These are phyloP conservation scores for Trichosanthes truncata DNA, from an alignment of 306 rosid species.

Conservation along the genomic window DNA sequence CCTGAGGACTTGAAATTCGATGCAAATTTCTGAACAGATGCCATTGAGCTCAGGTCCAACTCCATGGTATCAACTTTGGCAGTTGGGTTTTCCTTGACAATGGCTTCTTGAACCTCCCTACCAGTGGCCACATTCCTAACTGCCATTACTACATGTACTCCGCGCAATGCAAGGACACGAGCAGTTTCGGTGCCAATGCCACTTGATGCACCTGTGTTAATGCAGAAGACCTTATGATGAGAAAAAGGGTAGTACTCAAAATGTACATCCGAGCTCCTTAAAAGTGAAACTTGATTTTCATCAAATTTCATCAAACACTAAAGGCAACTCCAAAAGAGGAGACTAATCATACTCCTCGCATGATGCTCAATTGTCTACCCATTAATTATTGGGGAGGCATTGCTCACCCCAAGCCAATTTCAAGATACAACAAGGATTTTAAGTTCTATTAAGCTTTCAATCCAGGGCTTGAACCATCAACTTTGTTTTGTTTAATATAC, in stretches of 20 bases:
- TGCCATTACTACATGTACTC: slow-evolving; percentile 65
- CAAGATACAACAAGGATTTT: neutral
- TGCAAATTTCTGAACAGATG: slow-evolving; percentile 52
- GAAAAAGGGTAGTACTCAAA: neutral
- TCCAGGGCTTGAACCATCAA: neutral
- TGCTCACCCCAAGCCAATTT: neutral
- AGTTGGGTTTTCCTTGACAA: slow-evolving; percentile 41
- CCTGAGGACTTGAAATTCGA: slow-evolving; percentile 39
- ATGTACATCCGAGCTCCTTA: neutral
- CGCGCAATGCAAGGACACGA: slow-evolving; percentile 67
- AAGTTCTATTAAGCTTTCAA: neutral
- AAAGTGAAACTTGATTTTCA: neutral
- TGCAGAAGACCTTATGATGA: neutral
- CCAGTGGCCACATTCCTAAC: slow-evolving; percentile 54
- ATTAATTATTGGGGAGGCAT: neutral
- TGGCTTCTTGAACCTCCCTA: slow-evolving; percentile 31
- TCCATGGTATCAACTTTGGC: slow-evolving; percentile 62
- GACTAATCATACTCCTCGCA: neutral
- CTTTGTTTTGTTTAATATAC: neutral
- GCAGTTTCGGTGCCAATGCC: slow-evolving; percentile 70
- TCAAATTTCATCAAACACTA: neutral
- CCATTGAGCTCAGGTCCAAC: slow-evolving; percentile 59
- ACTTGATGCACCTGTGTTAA: slow-evolving; percentile 59
- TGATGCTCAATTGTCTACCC: neutral
- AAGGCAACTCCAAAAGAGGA: neutral